These are phyloP conservation scores for Cucurbita maxima DNA, from an alignment of 306 rosid genomes.

Conservation along the genomic window DNA sequence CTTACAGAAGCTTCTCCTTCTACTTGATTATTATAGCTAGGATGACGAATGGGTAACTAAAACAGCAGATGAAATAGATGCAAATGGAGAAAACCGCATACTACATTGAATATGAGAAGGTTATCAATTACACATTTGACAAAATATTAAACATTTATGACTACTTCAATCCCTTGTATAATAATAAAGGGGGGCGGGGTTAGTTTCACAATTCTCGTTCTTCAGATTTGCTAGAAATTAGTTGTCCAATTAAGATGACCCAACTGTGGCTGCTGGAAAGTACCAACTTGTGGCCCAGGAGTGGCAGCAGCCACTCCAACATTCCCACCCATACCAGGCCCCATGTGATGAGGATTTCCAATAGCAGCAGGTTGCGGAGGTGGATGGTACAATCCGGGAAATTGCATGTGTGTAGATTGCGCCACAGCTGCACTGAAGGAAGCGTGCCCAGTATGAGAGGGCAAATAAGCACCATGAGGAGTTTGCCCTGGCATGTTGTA, in stretches of 20 bases:
- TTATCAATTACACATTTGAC: constrained; percentile 35
- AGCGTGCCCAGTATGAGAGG: constrained; percentile 66
- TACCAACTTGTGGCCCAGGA: constrained; percentile 89
- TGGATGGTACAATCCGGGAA: constrained; percentile 85
- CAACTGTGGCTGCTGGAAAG: constrained; percentile 82
- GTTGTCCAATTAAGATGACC: constrained; percentile 84
- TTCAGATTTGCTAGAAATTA: constrained; percentile 50
- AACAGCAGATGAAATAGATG: not conserved
- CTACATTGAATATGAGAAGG: constrained; percentile 20
- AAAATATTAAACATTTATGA: constrained; percentile 41
- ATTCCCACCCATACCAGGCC: constrained; percentile 67
- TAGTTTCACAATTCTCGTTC: constrained; percentile 26
- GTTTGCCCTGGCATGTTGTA: constrained; percentile 84
- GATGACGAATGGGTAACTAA: not conserved
- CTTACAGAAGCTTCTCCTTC: not conserved
- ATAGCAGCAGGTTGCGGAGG: constrained; percentile 58
- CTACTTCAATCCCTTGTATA: constrained; percentile 45
- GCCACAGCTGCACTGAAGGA: constrained; percentile 76
- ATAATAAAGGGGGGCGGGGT: constrained; percentile 50
- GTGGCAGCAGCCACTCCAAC: constrained; percentile 79
- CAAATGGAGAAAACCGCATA: constrained; percentile 6
- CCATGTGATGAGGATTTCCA: constrained; percentile 69
- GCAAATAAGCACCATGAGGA: constrained; percentile 72
- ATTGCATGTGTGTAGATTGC: constrained; percentile 98
- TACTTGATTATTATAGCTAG: not conserved